phyloP scores from a whole-genome alignment of 371 early-diverging fungal genomes.

The Actinomortierella ambigua region DNA sequence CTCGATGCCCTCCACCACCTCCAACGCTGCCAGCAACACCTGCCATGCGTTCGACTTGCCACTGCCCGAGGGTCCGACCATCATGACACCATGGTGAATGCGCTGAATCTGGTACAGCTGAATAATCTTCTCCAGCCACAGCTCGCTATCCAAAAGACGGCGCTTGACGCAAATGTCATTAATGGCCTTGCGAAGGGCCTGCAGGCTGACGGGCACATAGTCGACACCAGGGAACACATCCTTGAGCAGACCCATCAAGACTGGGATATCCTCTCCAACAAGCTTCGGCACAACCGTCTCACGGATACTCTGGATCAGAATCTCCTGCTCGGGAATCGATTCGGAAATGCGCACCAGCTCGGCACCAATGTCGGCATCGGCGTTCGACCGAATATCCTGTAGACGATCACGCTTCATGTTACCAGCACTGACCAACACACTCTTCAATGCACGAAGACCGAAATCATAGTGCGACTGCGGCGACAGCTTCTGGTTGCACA shows the following conservation, averaged over 20 bases:
- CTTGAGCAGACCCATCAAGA: slow-evolving; percentile 83
- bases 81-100: slow-evolving; percentile 98
- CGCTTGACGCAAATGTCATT: slow-evolving; percentile 80
- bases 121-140: slow-evolving; percentile 96
- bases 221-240: slow-evolving; percentile 97
- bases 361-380: slow-evolving; percentile 46
- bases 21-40: slow-evolving; percentile 87
- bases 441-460: slow-evolving; percentile 98
- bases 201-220: slow-evolving; percentile 82
- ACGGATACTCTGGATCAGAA: slow-evolving; percentile 93
- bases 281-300: slow-evolving; percentile 98
- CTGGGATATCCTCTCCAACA: slow-evolving; percentile 91
- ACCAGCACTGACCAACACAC: slow-evolving; percentile 97
- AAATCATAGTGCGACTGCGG: slow-evolving; percentile 99
- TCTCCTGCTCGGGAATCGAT: slow-evolving; percentile 84
- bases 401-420: slow-evolving; percentile 93
- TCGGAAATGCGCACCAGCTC: slow-evolving; percentile 66
- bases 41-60: slow-evolving; percentile 96
- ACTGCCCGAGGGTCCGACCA: slow-evolving; percentile 97
- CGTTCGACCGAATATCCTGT: slow-evolving; percentile 54
- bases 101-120: slow-evolving; percentile 97
- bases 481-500: slow-evolving; percentile 93
- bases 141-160: slow-evolving; percentile 74
- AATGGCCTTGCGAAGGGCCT: slow-evolving; percentile 77
- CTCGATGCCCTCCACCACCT: slow-evolving; percentile 87